These are phyloP conservation scores for Pachyrhizus erosus DNA, from an alignment of 306 rosid genomes.

Conservation along the genomic window DNA sequence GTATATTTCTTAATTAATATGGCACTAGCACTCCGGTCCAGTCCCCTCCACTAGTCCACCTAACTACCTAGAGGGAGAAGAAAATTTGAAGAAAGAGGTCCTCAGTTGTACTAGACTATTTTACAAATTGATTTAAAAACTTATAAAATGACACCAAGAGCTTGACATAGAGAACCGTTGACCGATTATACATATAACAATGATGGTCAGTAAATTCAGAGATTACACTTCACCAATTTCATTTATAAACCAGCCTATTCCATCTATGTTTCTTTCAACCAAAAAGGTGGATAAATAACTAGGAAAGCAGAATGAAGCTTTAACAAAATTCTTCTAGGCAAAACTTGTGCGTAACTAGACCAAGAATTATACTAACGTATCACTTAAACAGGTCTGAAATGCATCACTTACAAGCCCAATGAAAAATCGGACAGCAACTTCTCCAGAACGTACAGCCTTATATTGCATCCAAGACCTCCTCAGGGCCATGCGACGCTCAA, in stretches of 20 bases:
- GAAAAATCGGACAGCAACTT: constrained; percentile 90
- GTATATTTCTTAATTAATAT: constrained; percentile 21
- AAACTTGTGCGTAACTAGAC: constrained; percentile 29
- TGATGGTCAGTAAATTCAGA: no score
- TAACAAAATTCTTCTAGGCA: constrained; percentile 5
- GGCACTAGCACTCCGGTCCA: constrained; percentile 1
- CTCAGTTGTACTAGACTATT: background rate
- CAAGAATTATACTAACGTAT: constrained; percentile 21
- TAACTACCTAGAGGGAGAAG: background rate
- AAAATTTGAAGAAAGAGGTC: background rate
- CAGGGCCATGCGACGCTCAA: constrained; percentile 91
- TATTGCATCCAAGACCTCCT: constrained; percentile 99
- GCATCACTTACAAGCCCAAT: constrained; percentile 87
- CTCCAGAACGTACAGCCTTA: constrained; percentile 76
- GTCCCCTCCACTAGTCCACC: background rate
- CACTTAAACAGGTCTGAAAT: constrained; percentile 23
- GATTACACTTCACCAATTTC: constrained; percentile 11
- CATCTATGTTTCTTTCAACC: constrained; percentile 29
- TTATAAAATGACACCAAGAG: background rate
- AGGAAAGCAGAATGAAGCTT: constrained; percentile 30
- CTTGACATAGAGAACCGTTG: background rate
- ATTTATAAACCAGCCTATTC: constrained; percentile 6
- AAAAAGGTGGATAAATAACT: background rate
- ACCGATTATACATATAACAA: background rate
- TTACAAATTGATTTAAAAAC: background rate